These are phyloP conservation scores for Phytophthora palmivora DNA, from an alignment of 352 stramenopile species.

Conservation along the genomic window DNA sequence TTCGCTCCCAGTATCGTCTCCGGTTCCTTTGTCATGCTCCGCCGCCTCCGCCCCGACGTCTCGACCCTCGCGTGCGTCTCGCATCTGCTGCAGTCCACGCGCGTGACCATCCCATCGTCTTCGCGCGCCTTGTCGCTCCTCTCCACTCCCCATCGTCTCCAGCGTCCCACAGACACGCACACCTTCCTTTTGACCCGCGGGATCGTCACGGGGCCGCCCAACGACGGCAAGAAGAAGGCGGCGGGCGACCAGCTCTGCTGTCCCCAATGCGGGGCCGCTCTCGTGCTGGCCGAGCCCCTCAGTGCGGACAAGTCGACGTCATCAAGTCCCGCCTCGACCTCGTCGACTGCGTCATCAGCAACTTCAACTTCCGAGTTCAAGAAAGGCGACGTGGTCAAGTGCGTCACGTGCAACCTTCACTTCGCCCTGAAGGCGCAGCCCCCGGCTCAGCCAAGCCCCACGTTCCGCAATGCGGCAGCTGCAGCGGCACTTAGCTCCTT, in stretches of 20 bases:
- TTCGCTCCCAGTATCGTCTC: constrained; percentile 3
- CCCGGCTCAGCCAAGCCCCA: constrained; percentile 33
- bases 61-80: constrained; percentile 16
- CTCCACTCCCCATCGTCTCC: not conserved
- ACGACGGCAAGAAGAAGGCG: constrained; percentile 26
- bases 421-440: constrained; percentile 71
- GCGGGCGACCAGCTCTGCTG: constrained; percentile 55
- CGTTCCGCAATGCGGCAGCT: constrained; percentile 69
- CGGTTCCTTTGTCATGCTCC: constrained; percentile 30
- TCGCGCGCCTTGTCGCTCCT: constrained; percentile 24
- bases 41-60: constrained; percentile 17
- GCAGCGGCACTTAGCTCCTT: constrained; percentile 73
- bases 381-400: constrained; percentile 83
- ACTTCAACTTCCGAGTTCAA: constrained; percentile 56
- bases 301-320: constrained; percentile 37
- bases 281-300: constrained; percentile 55
- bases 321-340: constrained; percentile 4
- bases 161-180: constrained; percentile 3
- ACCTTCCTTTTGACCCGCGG: constrained; percentile 1
- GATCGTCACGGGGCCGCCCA: constrained; percentile 27
- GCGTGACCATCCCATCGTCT: constrained; percentile 2
- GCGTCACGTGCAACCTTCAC: constrained; percentile 70
- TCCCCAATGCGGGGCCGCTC: constrained; percentile 66
- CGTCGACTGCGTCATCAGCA: constrained; percentile 21
- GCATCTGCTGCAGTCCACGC: constrained; percentile 24